Evolutionary conservation across 805 yeast genomes (phyloP), one percentile per base, ranked within the genome.

Genomic region (Lachancea dasiensis): DNA sequence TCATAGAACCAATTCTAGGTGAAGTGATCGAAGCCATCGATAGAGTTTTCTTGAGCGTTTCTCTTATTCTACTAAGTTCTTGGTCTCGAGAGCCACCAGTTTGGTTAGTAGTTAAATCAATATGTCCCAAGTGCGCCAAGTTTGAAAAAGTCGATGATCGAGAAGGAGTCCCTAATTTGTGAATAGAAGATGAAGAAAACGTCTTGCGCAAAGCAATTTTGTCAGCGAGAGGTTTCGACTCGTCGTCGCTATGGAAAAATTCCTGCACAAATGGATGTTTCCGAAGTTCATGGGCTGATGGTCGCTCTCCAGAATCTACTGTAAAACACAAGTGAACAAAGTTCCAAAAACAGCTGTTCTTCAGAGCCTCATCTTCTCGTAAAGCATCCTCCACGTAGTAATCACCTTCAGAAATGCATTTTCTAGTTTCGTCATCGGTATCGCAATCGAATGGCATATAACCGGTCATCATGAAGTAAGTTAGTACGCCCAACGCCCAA

Each of bases 391-490:
- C 81, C 46, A 76, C 77, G 39, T 65, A 63, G 50, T 66, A 79
- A 42, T 81, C 81, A n/a, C 71, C 77, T 10, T 54, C 63, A 16
- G 52, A 40, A n/a, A 81, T 80, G 24, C 85, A 83, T 27, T 75
- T 70, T 48, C 70, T 67, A 9, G 86, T 84, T 51, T 81, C 87
- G 1, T 69, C 71, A 27, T 79, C 79, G 5, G 76, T 70, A 36
- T 81, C 87, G 45, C 87, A 75, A 49, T 81, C 89, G 56, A 81
- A 81, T 1, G 90, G 90, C 61, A 81, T 75, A 52, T 80, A 82
- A 2, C 89, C 89, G 44, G 81, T 70, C 11, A 79, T 67, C 70
- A 81, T 70, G 49, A 81, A 81, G 54, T 81, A 82, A 2, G 80
- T 70, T 23, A 80, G 63, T 2, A 81, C 86, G 2, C 89, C 90